Conservation (phyloP, 148 eudicot species). For the Camellia granthamiana region DNA sequence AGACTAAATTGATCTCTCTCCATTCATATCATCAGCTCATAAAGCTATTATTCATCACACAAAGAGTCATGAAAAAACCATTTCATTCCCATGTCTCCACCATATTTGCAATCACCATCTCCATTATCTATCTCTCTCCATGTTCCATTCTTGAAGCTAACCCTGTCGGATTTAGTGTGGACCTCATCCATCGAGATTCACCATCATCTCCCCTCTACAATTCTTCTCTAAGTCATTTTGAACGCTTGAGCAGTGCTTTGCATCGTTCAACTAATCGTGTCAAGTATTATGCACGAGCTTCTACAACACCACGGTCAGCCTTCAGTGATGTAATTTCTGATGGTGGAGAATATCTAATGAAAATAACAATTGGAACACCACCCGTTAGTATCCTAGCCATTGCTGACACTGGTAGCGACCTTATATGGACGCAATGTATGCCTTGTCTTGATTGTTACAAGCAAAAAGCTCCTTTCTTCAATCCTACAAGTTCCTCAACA, state of each 20-base stretch:
- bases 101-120: not conserved
- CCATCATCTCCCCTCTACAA: constrained; percentile 23
- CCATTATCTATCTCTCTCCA: not conserved
- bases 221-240: constrained; percentile 17
- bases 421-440: constrained; percentile 47
- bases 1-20: not conserved
- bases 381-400: constrained; percentile 27
- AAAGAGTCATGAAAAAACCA: not conserved
- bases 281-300: not conserved
- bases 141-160: not conserved
- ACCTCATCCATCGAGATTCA: constrained; percentile 37
- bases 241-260: constrained; percentile 18
- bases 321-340: constrained; percentile 4
- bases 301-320: not conserved
- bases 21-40: not conserved
- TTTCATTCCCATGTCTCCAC: not conserved
- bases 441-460: constrained; percentile 39
- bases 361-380: constrained; percentile 44
- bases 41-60: too few species aligned
- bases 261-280: constrained; percentile 16
- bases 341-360: constrained; percentile 40
- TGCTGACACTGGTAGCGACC: constrained; percentile 41
- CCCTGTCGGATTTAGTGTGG: constrained; percentile 6
- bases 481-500: constrained; percentile 36
- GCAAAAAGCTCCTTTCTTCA: constrained; percentile 34